Evolutionary conservation across 495 filamentous ascomycete genomes (phyloP).

Genomic region (Pyronema domesticum): DNA sequence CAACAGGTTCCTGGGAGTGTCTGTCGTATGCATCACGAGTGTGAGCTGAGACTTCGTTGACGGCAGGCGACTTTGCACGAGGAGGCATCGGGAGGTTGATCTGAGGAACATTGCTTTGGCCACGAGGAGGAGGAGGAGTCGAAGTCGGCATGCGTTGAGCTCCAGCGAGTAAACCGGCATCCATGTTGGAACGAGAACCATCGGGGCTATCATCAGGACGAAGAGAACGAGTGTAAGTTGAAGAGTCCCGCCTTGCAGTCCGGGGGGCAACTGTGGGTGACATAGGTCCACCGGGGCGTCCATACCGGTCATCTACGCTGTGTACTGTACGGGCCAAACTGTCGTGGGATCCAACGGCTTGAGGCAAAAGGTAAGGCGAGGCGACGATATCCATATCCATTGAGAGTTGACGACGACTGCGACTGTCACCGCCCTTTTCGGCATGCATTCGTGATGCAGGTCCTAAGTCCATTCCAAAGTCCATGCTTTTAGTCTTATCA

Average conservation of each 20-base stretch:
- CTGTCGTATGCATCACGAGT: not conserved
- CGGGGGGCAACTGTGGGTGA: not conserved
- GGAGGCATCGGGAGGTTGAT: slow-evolving; percentile 11
- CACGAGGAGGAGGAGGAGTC: slow-evolving; percentile 32
- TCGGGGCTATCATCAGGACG: slow-evolving; percentile 30
- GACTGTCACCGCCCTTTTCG: slow-evolving; percentile 23
- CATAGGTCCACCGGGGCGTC: slow-evolving; percentile 27
- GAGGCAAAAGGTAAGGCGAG: slow-evolving; percentile 81
- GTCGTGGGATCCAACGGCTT: slow-evolving; percentile 56
- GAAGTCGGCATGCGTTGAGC: slow-evolving; percentile 50
- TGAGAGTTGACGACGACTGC: slow-evolving; percentile 54
- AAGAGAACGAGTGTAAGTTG: slow-evolving; percentile 27
- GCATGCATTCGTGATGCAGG: slow-evolving; percentile 1
- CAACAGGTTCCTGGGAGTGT: not conserved
- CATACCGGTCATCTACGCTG: slow-evolving; percentile 65
- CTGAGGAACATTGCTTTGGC: slow-evolving; percentile 1
- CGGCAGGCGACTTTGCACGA: slow-evolving; percentile 3
- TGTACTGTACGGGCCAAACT: slow-evolving; percentile 65
- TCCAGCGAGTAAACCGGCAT: slow-evolving; percentile 42
- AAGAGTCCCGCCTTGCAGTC: slow-evolving; percentile 11
- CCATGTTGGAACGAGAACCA: slow-evolving; percentile 30
- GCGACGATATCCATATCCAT: slow-evolving; percentile 56
- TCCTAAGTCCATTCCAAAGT: slow-evolving; percentile 58
- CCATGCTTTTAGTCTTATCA: slow-evolving; percentile 80
- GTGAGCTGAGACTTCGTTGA: slow-evolving; percentile 5